Conservation (phyloP, 2,329 filamentous ascomycete genomes). For the Colletotrichum sidae region DNA sequence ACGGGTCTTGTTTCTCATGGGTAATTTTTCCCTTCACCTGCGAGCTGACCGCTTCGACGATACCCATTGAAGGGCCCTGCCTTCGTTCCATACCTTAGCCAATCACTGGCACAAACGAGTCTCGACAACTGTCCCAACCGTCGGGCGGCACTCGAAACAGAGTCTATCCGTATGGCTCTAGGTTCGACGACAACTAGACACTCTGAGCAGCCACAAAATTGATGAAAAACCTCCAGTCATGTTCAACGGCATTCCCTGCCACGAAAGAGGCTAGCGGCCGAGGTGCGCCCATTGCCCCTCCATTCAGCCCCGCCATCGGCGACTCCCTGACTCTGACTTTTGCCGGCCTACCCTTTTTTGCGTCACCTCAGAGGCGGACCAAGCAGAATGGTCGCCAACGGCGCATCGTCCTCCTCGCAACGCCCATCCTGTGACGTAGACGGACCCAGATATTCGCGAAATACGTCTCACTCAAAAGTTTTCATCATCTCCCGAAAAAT, state of each 20-base stretch:
- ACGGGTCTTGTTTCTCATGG: background rate
- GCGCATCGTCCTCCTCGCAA: background rate
- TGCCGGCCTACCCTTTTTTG: background rate
- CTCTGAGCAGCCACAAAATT: background rate
- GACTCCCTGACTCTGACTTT: slow-evolving; percentile 8
- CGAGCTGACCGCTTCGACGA: background rate
- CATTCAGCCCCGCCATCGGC: slow-evolving; percentile 33
- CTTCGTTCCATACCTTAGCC: too few relatives aligned
- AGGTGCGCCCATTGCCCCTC: slow-evolving; percentile 16
- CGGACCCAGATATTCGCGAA: background rate
- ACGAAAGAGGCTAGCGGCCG: slow-evolving; percentile 2
- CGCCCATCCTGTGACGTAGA: slow-evolving; percentile 7
- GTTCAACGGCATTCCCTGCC: background rate
- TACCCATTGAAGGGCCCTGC: too few relatives aligned
- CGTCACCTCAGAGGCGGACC: slow-evolving; percentile 18
- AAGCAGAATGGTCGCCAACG: slow-evolving; percentile 14
- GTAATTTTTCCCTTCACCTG: background rate
- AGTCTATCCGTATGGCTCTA: background rate
- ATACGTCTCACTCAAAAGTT: background rate
- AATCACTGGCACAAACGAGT: too few relatives aligned
- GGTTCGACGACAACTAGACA: background rate
- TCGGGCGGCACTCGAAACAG: too few relatives aligned
- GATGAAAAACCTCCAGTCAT: background rate
- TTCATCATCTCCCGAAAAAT: too few relatives aligned
- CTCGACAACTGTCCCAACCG: too few relatives aligned